A percentile compares a stretch with the other conserved stretches of the same genome.
Evolutionary conservation across 768 basidiomycete genomes (phyloP).

Genomic region (Trichaptum fuscoviolaceum): DNA sequence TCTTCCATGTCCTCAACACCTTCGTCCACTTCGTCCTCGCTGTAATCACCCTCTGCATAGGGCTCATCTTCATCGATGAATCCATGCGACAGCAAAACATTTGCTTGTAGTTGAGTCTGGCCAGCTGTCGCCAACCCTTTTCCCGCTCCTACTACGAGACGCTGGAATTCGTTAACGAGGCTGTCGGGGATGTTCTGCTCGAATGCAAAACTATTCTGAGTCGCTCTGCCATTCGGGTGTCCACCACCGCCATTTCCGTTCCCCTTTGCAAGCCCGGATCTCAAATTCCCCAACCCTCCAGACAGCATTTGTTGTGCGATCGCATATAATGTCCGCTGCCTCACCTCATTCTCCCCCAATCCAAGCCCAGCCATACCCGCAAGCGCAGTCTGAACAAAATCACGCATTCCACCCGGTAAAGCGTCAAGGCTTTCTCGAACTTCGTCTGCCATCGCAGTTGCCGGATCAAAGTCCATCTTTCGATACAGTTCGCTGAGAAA

Average conservation of each 20-base stretch:
- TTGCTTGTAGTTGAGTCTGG: slow-evolving; percentile 7
- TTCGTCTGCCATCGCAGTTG: slow-evolving; percentile 13
- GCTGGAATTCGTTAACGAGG: neutral
- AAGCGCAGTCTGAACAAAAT: slow-evolving; percentile 49
- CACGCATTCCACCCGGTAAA: slow-evolving; percentile 62
- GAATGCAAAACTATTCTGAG: neutral
- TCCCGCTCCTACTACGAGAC: neutral
- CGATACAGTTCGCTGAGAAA: slow-evolving; percentile 58
- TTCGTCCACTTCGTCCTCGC: slow-evolving; percentile 42
- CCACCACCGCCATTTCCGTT: neutral
- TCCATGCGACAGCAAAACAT: slow-evolving; percentile 35
- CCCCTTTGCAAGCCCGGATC: neutral
- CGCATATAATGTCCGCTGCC: slow-evolving; percentile 61
- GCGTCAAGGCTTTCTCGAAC: slow-evolving; percentile 35
- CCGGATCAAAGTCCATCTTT: slow-evolving; percentile 42
- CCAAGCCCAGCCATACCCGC: slow-evolving; percentile 26
- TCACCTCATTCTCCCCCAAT: slow-evolving; percentile 27
- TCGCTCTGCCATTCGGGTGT: neutral
- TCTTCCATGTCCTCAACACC: slow-evolving; percentile 35
- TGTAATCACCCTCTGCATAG: slow-evolving; percentile 38
- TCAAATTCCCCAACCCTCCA: slow-evolving; percentile 15
- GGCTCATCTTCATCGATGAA: slow-evolving; percentile 29
- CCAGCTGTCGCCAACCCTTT: neutral
- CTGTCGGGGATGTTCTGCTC: neutral
- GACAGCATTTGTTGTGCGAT: slow-evolving; percentile 63